These are phyloP conservation scores for Xylariaceae sp. DNA, from an alignment of 2,329 filamentous ascomycete species.

Conservation along the genomic window DNA sequence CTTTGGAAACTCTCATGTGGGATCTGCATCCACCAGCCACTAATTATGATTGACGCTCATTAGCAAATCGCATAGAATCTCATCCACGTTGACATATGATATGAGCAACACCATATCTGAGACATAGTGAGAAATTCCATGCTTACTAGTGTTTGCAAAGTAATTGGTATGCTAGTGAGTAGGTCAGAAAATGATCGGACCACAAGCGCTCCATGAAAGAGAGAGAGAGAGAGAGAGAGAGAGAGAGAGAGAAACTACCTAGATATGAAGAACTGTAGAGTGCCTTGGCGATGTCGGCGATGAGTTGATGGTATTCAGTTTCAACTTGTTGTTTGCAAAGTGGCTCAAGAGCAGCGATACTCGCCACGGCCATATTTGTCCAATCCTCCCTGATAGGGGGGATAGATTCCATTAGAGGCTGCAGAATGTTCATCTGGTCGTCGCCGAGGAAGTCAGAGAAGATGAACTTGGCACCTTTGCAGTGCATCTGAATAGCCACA, in stretches of 20 bases:
- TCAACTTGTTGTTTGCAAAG: slow-evolving; percentile 42
- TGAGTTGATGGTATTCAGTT: slow-evolving; percentile 40
- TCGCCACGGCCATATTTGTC: slow-evolving; percentile 42
- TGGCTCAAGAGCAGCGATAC: slow-evolving; percentile 39
- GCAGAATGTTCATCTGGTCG: slow-evolving; percentile 38
- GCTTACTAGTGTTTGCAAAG: slow-evolving; percentile 41
- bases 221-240: neutral
- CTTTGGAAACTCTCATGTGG: slow-evolving; percentile 47
- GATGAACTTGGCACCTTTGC: slow-evolving; percentile 43
- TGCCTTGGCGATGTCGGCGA: slow-evolving; percentile 45
- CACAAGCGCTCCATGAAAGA: neutral
- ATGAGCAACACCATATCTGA: neutral
- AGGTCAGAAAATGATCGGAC: slow-evolving; percentile 1
- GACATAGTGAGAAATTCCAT: neutral
- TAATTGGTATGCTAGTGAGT: slow-evolving; percentile 42
- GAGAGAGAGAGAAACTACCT: slow-evolving; percentile 34
- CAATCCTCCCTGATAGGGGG: slow-evolving; percentile 42
- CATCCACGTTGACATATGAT: neutral
- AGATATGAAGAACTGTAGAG: slow-evolving; percentile 49
- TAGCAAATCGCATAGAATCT: too few relatives aligned
- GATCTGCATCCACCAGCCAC: slow-evolving; percentile 52
- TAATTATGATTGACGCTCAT: neutral
- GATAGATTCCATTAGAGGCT: slow-evolving; percentile 41
- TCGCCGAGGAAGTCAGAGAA: slow-evolving; percentile 43
- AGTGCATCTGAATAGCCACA: slow-evolving; percentile 49